Conservation (phyloP, 2,329 filamentous ascomycete genomes). For the Penicillium freii region DNA sequence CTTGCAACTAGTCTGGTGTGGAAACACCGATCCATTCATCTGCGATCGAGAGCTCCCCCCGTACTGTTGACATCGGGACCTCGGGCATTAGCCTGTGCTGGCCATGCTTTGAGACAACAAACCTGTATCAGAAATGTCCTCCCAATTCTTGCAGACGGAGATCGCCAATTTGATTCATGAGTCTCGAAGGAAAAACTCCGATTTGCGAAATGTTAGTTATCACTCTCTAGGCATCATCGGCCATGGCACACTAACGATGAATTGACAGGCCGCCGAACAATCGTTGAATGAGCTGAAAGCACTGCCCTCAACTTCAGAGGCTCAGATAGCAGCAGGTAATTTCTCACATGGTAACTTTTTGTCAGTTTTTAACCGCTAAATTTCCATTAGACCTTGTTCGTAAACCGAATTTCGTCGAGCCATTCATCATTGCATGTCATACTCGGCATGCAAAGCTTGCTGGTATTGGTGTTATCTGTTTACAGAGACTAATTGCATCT, state of each 20-base stretch:
- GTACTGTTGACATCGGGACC: conserved; percentile 15
- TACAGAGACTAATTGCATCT: conserved; percentile 83
- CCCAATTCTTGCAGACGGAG: conserved; percentile 84
- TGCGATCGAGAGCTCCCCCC: conserved; percentile 5
- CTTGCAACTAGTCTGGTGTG: neutral
- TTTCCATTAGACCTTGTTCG: conserved; percentile 70
- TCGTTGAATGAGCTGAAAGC: conserved; percentile 85
- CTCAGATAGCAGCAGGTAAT: conserved; percentile 68
- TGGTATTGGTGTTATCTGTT: conserved; percentile 78
- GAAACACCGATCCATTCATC: neutral
- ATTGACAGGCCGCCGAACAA: conserved; percentile 77
- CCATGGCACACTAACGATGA: conserved; percentile 24
- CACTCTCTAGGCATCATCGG: conserved; percentile 10
- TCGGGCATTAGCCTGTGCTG: conserved; percentile 16
- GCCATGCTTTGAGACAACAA: conserved; percentile 33
- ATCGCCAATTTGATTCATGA: conserved; percentile 89
- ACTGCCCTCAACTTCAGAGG: conserved; percentile 70
- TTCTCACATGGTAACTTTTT: conserved; percentile 1
- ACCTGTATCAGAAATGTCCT: conserved; percentile 66
- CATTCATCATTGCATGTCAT: conserved; percentile 88
- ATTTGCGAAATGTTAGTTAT: conserved; percentile 66
- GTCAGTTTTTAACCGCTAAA: conserved; percentile 2
- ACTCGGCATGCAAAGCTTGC: conserved; percentile 90
- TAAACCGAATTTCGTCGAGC: conserved; percentile 80
- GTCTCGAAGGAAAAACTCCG: conserved; percentile 90